Base-by-base conservation (phyloP, 441 rosid genomes). In the Bocquillonia castaneifolia region DNA sequence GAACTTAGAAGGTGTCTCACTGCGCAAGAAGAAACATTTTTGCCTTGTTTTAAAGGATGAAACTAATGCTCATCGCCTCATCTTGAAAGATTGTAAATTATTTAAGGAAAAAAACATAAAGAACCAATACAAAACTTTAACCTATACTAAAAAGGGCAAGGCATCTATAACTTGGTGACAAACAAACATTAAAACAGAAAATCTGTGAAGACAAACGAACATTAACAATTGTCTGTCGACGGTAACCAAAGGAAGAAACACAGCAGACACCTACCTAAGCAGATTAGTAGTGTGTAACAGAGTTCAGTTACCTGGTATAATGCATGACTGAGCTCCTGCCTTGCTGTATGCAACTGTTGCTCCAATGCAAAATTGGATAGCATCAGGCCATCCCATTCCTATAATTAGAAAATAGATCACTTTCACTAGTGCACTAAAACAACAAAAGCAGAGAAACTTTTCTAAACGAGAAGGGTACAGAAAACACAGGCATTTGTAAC, bases 381-480 rank as follows among this genome's bases (percentile, higher is more conserved):
- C 89, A 92, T 95, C 77, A 95, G 80, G 73, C 93, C 83, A 82
- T 95, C 99, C 99, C 99, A 95, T 82, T 95, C 99, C 99, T 95
- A 78, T 37, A 81, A 74, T 45, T 25, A 73, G 32, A 61, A 23
- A 73, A 45, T 6, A 53, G 31, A 57, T n/a, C 60, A 66, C 57
- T 44, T 76, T 44, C 56, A 3, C 37, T 22, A 59, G 48, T 2
- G 29, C 17, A n/a, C n/a, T n/a, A 1, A 18, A 10, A 28, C n/a
- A 12, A 20, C 0, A 39, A 3, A 58, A 59, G 15, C 6, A 45
- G 23, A 28, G 6, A 51, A n/a, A 18, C 28, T 4, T 2, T 63
- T 60, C 39, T 1, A 36, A 36, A 52, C 7, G 15, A 61, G 15
- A 62, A 31, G n/a, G 20, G 9, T 40, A 25, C 34, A 15, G 12